Percentiles rank a stretch among this genome's conserved stretches.
These are phyloP conservation scores for Silene noctiflora DNA, from an alignment of 179 eudicot species.

Conservation along the genomic window DNA sequence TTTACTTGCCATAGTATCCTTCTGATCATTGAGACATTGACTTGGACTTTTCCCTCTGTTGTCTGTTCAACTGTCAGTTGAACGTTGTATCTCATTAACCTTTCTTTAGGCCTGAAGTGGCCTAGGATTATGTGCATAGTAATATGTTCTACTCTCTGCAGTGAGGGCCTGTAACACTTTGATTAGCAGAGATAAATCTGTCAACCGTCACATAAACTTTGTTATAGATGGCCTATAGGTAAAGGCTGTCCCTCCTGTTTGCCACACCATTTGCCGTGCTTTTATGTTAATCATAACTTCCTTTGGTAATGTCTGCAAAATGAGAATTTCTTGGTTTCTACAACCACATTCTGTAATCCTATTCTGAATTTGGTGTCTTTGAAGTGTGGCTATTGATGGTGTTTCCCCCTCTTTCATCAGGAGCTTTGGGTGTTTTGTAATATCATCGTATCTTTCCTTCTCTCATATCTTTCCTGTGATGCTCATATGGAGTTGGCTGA, in stretches of 20 bases:
- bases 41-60: neutral
- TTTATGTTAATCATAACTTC: neutral
- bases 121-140: neutral
- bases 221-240: neutral
- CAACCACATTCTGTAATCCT: neutral
- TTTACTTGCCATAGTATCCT: neutral
- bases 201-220: neutral
- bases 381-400: neutral
- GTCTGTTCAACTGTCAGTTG: neutral
- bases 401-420: neutral
- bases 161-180: neutral
- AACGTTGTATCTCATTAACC: neutral
- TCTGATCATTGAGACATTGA: slow-evolving; percentile 13
- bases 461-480: neutral
- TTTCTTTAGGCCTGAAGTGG: neutral
- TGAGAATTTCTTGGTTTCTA: neutral
- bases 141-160: neutral
- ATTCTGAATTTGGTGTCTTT: neutral
- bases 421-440: neutral
- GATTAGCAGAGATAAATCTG: neutral
- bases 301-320: neutral
- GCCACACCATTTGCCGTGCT: too few species aligned
- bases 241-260: neutral
- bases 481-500: slow-evolving; percentile 10
- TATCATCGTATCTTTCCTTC: neutral